Percentiles rank a stretch among this genome's conserved stretches.
These are phyloP conservation scores for Suillus alpinus DNA, from an alignment of 768 basidiomycete genomes.

Conservation along the genomic window DNA sequence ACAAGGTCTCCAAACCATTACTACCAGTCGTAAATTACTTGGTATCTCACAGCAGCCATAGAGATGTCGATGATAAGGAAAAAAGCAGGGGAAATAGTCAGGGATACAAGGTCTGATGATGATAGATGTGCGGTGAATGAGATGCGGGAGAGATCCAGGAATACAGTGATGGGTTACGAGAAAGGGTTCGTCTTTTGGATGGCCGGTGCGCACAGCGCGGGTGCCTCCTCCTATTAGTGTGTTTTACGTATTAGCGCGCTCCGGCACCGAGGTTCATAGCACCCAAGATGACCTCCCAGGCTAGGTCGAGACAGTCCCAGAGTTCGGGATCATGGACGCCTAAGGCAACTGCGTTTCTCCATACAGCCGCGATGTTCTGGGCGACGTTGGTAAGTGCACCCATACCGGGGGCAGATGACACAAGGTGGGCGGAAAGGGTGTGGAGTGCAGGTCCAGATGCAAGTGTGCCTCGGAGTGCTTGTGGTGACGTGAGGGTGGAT, in stretches of 20 bases:
- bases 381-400: constrained; percentile 49
- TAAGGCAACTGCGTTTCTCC: constrained; percentile 70
- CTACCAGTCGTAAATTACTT: constrained; percentile 21
- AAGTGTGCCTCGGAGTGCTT: constrained; percentile 38
- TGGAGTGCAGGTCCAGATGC: constrained; percentile 52
- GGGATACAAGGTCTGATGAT: constrained; percentile 27
- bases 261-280: constrained; percentile 55
- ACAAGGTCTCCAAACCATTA: constrained; percentile 29
- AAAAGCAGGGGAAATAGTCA: constrained; percentile 14
- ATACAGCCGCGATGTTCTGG: constrained; percentile 58
- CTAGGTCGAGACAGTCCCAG: constrained; percentile 64
- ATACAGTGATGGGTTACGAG: constrained; percentile 8
- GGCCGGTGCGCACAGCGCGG: constrained; percentile 12
- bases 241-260: constrained; percentile 22
- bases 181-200: neutral
- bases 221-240: constrained; percentile 12
- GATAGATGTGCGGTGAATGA: constrained; percentile 22
- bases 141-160: constrained; percentile 21
- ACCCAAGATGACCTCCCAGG: constrained; percentile 66
- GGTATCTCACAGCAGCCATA: constrained; percentile 27
- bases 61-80: constrained; percentile 9
- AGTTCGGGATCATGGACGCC: constrained; percentile 63
- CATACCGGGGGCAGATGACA: constrained; percentile 40
- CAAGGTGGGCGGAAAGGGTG: constrained; percentile 52
- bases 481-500: constrained; percentile 27